Base-by-base conservation (phyloP, 1,139 yeast species). In the Blastobotrys persicus region DNA sequence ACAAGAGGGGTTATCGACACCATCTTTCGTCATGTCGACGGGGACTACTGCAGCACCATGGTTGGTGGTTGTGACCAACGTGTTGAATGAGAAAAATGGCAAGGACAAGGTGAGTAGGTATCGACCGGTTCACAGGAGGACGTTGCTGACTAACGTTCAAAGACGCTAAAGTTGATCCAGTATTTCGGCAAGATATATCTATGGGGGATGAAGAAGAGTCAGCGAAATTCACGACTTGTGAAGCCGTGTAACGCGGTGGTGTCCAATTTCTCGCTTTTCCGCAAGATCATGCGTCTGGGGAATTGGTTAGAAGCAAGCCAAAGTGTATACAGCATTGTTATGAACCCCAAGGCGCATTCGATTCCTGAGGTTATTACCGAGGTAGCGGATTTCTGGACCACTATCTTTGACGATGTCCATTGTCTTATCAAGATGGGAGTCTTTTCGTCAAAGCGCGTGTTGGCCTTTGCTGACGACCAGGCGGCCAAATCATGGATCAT, bases 241-340 rank as follows among this genome's bases (percentile, higher is more conserved):
- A 45, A 42, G 9, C 43, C 49, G n/a, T 37, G 57, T 23, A 48
- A 51, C 12, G 62, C 65, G 9, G 38, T 64, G 49, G 63, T 59
- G 3, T 52, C 59, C 11, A 52, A 54, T n/a, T 46, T 65, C n/a
- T 62, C 67, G 18, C 56, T 58, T 55, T 65, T 65, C 39, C 59
- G 69, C 33, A 62, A 64, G 37, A 55, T 64, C 38, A 61, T 66
- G 44, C 59, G 66, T 31, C 51, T 66, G 18, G 67, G 67, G 18
- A 64, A 65, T 53, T 65, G 68, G 68, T 32, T 64, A 45, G 57
- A 54, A 31, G 53, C 60, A 1, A 50, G 51, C 19, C 55, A 59
- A 14, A 54, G 39, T 16, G 43, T 57, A n/a, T 20, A 38, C 9
- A 40, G 47, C 20, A 31, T 42, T 6, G 11, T 37, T 9, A n/a